Conservation (phyloP, 2,329 filamentous ascomycete genomes). For the Leptographium radiaticola region DNA sequence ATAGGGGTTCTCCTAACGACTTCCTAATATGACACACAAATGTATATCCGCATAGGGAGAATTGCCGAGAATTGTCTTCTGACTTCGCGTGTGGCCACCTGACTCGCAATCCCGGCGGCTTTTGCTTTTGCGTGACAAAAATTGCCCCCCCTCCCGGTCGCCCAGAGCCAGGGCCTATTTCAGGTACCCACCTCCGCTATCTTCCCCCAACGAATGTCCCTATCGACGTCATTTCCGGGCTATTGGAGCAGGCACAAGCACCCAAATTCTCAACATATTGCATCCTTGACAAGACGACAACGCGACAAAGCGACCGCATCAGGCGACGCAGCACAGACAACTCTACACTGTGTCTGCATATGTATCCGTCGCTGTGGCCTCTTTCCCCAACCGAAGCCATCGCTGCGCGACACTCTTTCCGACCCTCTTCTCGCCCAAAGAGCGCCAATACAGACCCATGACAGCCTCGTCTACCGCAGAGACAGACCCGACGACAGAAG, state of each 20-base stretch:
- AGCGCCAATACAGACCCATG: neutral
- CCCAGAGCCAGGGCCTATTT: no score
- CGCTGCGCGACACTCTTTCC: neutral
- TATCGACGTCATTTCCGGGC: neutral
- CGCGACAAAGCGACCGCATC: neutral
- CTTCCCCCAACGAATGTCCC: neutral
- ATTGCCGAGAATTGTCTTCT: no score
- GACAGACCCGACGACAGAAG: neutral
- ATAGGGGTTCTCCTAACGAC: neutral
- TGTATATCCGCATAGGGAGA: neutral
- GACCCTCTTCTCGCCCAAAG: no score
- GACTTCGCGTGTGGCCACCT: no score
- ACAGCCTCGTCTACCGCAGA: neutral
- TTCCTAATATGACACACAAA: neutral
- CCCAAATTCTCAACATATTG: no score
- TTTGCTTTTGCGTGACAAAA: neutral
- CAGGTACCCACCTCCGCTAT: neutral
- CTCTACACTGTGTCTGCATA: no score
- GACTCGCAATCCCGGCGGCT: no score
- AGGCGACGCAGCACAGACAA: no score
- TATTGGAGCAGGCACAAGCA: no score
- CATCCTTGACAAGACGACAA: neutral
- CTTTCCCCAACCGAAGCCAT: neutral
- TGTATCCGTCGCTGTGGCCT: no score
- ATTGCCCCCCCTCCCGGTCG: no score